Evolutionary conservation across 305 asterid genomes (phyloP).

Genomic region (Lippia alba): DNA sequence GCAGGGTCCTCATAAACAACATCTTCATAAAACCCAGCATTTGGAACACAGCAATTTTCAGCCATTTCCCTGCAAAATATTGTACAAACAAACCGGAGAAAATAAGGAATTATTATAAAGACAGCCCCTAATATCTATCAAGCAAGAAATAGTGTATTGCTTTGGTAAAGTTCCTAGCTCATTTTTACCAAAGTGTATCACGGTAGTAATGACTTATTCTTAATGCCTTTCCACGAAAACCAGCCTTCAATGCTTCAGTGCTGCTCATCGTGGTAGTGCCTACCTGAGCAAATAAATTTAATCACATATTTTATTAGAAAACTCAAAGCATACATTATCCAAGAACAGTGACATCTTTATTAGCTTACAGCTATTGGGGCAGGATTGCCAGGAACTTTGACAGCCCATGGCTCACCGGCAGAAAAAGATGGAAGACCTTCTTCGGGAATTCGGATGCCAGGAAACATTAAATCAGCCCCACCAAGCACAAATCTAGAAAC

Average conservation of each 20-base stretch:
- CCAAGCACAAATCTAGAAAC: constrained; percentile 89
- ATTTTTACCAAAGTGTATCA: constrained; percentile 84
- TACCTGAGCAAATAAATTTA: constrained; percentile 58
- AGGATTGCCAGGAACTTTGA: constrained; percentile 93
- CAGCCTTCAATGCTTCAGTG: constrained; percentile 82
- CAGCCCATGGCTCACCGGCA: constrained; percentile 90
- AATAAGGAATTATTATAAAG: constrained; percentile 12
- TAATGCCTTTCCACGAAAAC: constrained; percentile 93
- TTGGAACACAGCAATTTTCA: constrained; percentile 80
- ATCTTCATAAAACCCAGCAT: constrained; percentile 88
- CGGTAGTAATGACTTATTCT: constrained; percentile 77
- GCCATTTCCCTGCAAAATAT: constrained; percentile 71
- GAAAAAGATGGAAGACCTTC: constrained; percentile 86
- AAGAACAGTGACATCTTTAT: constrained; percentile 23
- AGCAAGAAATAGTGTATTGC: constrained; percentile 9
- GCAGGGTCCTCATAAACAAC: constrained; percentile 89
- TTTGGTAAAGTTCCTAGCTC: constrained; percentile 7
- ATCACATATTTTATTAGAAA: constrained; percentile 13
- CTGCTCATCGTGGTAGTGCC: constrained; percentile 88
- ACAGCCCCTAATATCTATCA: constrained; percentile 18
- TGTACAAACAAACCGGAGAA: constrained; percentile 6
- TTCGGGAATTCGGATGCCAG: constrained; percentile 73
- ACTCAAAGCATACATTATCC: constrained; percentile 20
- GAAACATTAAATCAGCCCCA: constrained; percentile 99
- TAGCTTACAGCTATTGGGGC: constrained; percentile 92